Base-by-base conservation (phyloP, 169 alveolate genomes). In the Eimeria tenella region DNA sequence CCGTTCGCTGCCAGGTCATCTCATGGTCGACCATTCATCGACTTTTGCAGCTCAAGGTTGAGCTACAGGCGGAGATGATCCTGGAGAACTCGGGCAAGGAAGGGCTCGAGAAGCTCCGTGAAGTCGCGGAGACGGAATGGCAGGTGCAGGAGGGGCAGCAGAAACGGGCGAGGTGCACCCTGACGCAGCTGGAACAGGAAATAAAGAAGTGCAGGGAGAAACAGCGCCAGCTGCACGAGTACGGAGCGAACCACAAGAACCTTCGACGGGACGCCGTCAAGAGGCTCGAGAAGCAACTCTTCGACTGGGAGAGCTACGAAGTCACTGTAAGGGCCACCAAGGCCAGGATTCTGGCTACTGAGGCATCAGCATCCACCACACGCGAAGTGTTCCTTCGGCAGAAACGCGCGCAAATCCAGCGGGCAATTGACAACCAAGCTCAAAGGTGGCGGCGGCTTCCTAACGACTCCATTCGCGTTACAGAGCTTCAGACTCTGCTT, bases 211-310 rank as follows among this genome's bases (percentile, higher is more conserved):
- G 77, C 50, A 5, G 5, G 52, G 15, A 42, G 77, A 17, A 21
- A 10, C 77, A 68, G 77, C 77, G 25, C 9, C 77, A 68, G 77
- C 50, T 68, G 77, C 77, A 68, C n/a, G 77, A 68, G 77, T 10
- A 17, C 42, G 10, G 17, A 25, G 77, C 77, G 53, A 5, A 42
- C 15, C 9, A 50, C 13, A 50, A 68, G 8, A 5, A 6, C 50
- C 77, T 68, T 68, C 17, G 52, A 4, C 8, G 25, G 13, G 52
- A 68, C 17, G 77, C 21, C 21, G 50, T 15, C 21, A 15, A 3
- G 7, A 21, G 17, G 77, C 42, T 68, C 19, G 77, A 68, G 17
- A 50, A 5, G 4, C 13, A 4, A 50, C 77, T 68, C 3, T 68
- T 68, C 77, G 19, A n/a, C 15, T 68, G 77, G 77, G 77, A 68